These are phyloP conservation scores for Aegilops speltoides DNA, from an alignment of 176 grass and related monocot genomes.

Conservation along the genomic window DNA sequence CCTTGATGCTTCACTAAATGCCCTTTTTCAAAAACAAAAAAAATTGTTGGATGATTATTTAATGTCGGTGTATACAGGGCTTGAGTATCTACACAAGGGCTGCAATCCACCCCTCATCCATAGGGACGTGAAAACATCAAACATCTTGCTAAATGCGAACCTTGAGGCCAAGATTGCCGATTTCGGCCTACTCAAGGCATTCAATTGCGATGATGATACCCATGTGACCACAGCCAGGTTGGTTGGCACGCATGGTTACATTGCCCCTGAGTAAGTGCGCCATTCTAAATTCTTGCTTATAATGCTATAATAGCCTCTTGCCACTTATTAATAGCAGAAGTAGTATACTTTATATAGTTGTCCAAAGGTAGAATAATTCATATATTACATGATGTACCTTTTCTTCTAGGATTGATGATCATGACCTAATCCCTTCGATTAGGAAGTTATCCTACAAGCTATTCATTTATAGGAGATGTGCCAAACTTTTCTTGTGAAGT, in stretches of 20 bases:
- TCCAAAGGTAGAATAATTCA: no score
- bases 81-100: conserved; percentile 58
- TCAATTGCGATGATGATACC: not conserved
- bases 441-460: no score
- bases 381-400: no score
- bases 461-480: no score
- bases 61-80: conserved; percentile 5
- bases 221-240: conserved; percentile 28
- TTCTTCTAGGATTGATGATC: no score
- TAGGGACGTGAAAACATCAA: conserved; percentile 55
- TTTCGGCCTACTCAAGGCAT: conserved; percentile 57
- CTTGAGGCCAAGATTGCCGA: conserved; percentile 71
- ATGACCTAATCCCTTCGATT: no score
- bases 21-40: no score
- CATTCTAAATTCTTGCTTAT: not conserved
- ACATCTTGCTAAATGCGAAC: conserved; percentile 49
- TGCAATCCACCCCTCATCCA: conserved; percentile 50
- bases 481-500: no score
- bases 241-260: conserved; percentile 43
- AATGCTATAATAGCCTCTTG: not conserved
- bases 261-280: conserved; percentile 35
- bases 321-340: not conserved
- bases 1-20: no score
- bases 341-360: no score
- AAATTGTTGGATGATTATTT: not conserved